phyloP scores from a whole-genome alignment of 228 moss, liverwort and hornwort genomes.

The Sphagnum fallax region DNA sequence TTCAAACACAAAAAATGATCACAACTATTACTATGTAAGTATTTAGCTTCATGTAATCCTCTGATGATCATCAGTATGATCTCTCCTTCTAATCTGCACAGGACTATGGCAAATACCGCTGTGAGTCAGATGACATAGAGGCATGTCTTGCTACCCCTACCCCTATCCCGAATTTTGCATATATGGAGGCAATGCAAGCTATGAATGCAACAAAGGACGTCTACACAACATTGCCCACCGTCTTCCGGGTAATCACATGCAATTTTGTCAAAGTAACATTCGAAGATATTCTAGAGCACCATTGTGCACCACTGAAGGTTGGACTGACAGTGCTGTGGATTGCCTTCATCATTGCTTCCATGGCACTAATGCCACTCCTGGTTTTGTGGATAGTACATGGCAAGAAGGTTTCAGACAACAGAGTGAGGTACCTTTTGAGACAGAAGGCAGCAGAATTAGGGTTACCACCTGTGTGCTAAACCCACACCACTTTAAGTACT shows the following conservation, averaged over 20 bases:
- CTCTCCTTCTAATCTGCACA: conserved; percentile 14
- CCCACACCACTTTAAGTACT: background rate
- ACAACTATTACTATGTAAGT: too few relatives aligned
- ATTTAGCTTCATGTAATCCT: too few relatives aligned
- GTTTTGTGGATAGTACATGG: conserved; percentile 28
- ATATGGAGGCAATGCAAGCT: conserved; percentile 47
- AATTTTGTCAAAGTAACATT: conserved; percentile 63
- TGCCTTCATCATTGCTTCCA: conserved; percentile 40
- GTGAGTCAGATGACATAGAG: conserved; percentile 42
- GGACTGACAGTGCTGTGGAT: conserved; percentile 47
- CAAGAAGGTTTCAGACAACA: conserved; percentile 13
- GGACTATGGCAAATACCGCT: conserved; percentile 51
- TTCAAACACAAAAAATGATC: too few relatives aligned
- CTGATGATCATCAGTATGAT: too few relatives aligned
- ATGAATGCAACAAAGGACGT: conserved; percentile 68
- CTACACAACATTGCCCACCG: conserved; percentile 53
- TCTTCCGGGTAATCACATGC: conserved; percentile 62
- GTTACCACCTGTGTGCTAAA: conserved; percentile 2
- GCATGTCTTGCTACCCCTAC: conserved; percentile 52
- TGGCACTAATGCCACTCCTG: conserved; percentile 48
- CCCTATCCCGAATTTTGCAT: conserved; percentile 62
- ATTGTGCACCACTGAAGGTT: conserved; percentile 34
- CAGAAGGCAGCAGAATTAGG: conserved; percentile 7
- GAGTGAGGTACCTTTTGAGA: conserved; percentile 13
- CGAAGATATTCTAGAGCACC: conserved; percentile 52